Conservation (phyloP, 2,329 filamentous ascomycete genomes). For the Talaromyces rugulosus region DNA sequence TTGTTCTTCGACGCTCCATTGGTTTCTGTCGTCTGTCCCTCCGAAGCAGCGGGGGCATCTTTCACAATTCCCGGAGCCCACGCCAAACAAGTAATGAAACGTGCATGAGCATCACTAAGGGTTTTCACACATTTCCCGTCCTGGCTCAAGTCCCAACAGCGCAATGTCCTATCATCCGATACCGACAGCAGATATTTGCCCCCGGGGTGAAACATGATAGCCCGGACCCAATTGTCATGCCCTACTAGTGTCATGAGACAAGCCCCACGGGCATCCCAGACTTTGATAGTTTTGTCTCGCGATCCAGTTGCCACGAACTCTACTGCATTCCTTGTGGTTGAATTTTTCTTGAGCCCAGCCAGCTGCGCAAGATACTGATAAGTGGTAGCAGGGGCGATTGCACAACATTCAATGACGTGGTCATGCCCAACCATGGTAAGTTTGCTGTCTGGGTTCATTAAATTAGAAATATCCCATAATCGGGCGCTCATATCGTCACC, state of each 20-base stretch:
- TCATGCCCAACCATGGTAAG: slow-evolving; percentile 81
- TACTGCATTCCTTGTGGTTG: slow-evolving; percentile 61
- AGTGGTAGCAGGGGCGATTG: slow-evolving; percentile 73
- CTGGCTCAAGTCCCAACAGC: slow-evolving; percentile 90
- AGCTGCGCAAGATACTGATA: slow-evolving; percentile 74
- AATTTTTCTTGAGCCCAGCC: slow-evolving; percentile 78
- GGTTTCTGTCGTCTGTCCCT: slow-evolving; percentile 32
- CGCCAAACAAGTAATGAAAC: slow-evolving; percentile 79
- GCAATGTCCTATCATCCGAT: slow-evolving; percentile 83
- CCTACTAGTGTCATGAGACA: slow-evolving; percentile 79
- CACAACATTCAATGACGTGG: slow-evolving; percentile 79
- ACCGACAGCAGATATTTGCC: slow-evolving; percentile 86
- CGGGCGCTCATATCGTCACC: slow-evolving; percentile 78
- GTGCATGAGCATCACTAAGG: slow-evolving; percentile 70
- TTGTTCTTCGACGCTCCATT: slow-evolving; percentile 49
- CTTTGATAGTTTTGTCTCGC: slow-evolving; percentile 81
- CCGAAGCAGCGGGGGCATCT: slow-evolving; percentile 34
- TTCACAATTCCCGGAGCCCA: slow-evolving; percentile 79
- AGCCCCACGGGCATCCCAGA: slow-evolving; percentile 84
- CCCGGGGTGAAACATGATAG: slow-evolving; percentile 81
- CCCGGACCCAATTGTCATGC: slow-evolving; percentile 92
- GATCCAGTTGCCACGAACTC: slow-evolving; percentile 89
- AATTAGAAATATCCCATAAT: slow-evolving; percentile 76
- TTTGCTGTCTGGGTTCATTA: slow-evolving; percentile 59
- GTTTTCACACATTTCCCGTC: slow-evolving; percentile 87